Percentiles rank a stretch among this genome's conserved stretches.
Conservation (phyloP, 2,329 filamentous ascomycete genomes). For the Grosmannia huntii region DNA sequence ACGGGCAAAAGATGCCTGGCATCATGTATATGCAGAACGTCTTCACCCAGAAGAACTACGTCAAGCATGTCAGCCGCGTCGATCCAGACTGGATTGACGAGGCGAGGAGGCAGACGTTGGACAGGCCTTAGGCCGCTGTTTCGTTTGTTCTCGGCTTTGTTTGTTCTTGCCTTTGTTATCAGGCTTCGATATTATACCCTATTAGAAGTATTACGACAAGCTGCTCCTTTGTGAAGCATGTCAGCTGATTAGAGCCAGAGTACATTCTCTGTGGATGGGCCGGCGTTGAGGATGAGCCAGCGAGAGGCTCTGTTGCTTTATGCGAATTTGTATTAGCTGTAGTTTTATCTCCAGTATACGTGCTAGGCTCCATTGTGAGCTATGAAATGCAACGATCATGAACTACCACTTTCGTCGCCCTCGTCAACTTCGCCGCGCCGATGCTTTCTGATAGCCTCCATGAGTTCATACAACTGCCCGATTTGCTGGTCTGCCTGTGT, state of each 20-base stretch:
- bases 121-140: not conserved
- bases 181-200: not conserved
- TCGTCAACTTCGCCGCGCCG: conserved; percentile 9
- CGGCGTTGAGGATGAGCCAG: not conserved
- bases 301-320: not conserved
- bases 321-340: not conserved
- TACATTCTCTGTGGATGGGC: too few relatives aligned
- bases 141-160: not conserved
- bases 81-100: conserved; percentile 47
- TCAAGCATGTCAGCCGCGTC: conserved; percentile 51
- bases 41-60: conserved; percentile 53
- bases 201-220: too few relatives aligned
- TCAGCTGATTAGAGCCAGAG: too few relatives aligned
- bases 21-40: conserved; percentile 59
- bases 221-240: too few relatives aligned
- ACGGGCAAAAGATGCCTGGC: conserved; percentile 50
- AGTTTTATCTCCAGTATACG: not conserved
- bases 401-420: not conserved
- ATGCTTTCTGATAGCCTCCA: conserved; percentile 58
- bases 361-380: not conserved
- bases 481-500: conserved; percentile 67
- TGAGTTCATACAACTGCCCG: conserved; percentile 85
- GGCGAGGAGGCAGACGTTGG: conserved; percentile 14
- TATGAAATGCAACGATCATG: not conserved
- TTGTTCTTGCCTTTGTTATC: not conserved